Evolutionary conservation across 768 basidiomycete genomes (phyloP), one percentile per base, ranked within the genome.

Genomic region (Mycena floridula): DNA sequence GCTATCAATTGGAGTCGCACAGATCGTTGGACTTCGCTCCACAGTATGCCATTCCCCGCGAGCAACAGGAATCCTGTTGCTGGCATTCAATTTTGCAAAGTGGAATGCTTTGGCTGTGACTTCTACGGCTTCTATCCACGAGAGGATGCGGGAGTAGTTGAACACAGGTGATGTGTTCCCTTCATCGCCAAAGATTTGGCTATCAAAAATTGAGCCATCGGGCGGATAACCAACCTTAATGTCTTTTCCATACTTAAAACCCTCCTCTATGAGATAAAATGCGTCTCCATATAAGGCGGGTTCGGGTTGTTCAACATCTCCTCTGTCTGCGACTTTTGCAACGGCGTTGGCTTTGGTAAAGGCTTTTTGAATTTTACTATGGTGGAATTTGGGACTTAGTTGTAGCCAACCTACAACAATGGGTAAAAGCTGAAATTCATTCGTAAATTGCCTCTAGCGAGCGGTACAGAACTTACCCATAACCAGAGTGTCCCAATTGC

Each of bases 401-500:
- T 68, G 58, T 7, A 72, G 50, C 65, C 70, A 73, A 4, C 69
- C 65, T 3, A 65, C 50, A 8, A 70, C 63, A 4, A 73, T 49
- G 0, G 71, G 61, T 7, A 73, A 30, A 16, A 73, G 58, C n/a
- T n/a, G n/a, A n/a, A n/a, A n/a, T n/a, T n/a, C n/a, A n/a, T n/a
- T n/a, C n/a, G n/a, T n/a, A n/a, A n/a, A n/a, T n/a, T n/a, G n/a
- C n/a, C n/a, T n/a, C n/a, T n/a, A n/a, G n/a, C n/a, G n/a, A n/a
- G n/a, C n/a, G n/a, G n/a, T n/a, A n/a, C n/a, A n/a, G n/a, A n/a
- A n/a, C n/a, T n/a, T n/a, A n/a, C n/a, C 69, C 70, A 74, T 6
- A 73, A 49, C 70, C 69, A 74, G 13, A 65, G 52, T 2, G 65
- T 63, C 3, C 65, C 69, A 6, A 67, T 63, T 18, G 60, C 65